These are phyloP conservation scores for Lomentospora prolificans DNA, from an alignment of 2,329 filamentous ascomycete genomes.

Conservation along the genomic window DNA sequence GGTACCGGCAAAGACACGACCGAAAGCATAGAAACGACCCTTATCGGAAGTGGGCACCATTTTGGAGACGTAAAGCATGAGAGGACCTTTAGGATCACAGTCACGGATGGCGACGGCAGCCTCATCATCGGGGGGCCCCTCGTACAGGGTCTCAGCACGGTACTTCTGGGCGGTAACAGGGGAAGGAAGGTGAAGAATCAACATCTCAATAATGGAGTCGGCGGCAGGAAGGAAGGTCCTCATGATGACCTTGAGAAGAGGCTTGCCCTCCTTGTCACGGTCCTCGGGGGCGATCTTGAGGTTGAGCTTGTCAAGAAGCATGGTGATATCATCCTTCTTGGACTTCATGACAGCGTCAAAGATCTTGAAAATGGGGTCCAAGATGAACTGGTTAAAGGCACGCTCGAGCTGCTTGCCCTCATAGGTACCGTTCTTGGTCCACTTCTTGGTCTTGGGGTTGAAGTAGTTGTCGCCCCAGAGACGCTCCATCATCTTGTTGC, in stretches of 20 bases:
- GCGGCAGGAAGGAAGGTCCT: conserved; percentile 97
- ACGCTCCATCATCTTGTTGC: conserved; percentile 99
- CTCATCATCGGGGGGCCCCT: conserved; percentile 90
- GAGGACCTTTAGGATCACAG: conserved; percentile 94
- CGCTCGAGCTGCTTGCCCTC: conserved; percentile 90
- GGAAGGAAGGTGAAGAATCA: conserved; percentile 98
- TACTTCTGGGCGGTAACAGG: conserved; percentile 94
- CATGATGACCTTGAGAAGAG: conserved; percentile 96
- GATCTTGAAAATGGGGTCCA: conserved; percentile 99
- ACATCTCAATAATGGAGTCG: conserved; percentile 98
- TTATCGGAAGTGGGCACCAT: conserved; percentile 99
- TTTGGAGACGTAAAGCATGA: conserved; percentile 99
- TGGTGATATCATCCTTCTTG: conserved; percentile 86
- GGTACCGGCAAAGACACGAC: conserved; percentile 99
- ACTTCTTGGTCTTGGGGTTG: conserved; percentile 99
- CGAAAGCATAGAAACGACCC: conserved; percentile 99
- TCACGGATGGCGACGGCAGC: conserved; percentile 94
- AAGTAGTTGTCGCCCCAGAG: conserved; percentile 99
- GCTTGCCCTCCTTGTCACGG: conserved; percentile 92
- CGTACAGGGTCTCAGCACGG: conserved; percentile 97
- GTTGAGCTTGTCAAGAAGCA: conserved; percentile 81
- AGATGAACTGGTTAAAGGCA: conserved; percentile 99
- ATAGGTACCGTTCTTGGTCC: conserved; percentile 76
- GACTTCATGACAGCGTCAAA: conserved; percentile 96
- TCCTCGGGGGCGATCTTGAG: conserved; percentile 86